Base-by-base conservation (phyloP, 805 yeast species). In the Yamadazyma sp. region DNA sequence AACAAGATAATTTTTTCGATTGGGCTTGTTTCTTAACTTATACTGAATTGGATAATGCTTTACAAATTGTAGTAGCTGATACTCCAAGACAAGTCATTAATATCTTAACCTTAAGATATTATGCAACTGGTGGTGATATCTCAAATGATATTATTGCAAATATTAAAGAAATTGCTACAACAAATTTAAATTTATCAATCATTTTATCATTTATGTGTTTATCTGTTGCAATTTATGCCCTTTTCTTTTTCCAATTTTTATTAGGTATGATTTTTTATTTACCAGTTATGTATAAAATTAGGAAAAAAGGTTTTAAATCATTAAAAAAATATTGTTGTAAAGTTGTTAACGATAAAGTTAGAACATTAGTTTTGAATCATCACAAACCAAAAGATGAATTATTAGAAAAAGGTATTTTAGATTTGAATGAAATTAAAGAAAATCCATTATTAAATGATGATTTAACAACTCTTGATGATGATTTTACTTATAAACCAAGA, bases 51-150 rank as follows among this genome's bases (percentile, higher is more conserved):
- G 80, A 82, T 47, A 75, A 76, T 35, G 82, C 83, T 10, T 62
- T 76, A 29, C 68, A 65, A 30, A 70, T 86, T 45, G 48, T 86
- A 7, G 62, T 85, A 29, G 88, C 95, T 0, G 95, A 87, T 47
- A 72, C 88, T 12, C 96, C 96, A 16, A 76, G 96, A 58, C 96
- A 87, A 58, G 80, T 85, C 1, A 75, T 87, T 43, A 87, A 87
- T 52, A 83, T 88, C 18, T 63, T 84, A 46, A 86, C 96, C 0
- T 60, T 82, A 14, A 55, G 57, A 7, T 66, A 64, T 44, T 76
- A 76, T 36, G 77, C 73, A 24, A 63, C 78, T 1, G 62, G 69
- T 22, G 73, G 74, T 11, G 70, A 65, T 33, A 42, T 55, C 25
- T 63, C 66, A 42, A 65, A 70, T 35, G 69, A 71, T 39, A 62